These are phyloP conservation scores for Medicago lupulina DNA, from an alignment of 306 rosid genomes.

Conservation along the genomic window DNA sequence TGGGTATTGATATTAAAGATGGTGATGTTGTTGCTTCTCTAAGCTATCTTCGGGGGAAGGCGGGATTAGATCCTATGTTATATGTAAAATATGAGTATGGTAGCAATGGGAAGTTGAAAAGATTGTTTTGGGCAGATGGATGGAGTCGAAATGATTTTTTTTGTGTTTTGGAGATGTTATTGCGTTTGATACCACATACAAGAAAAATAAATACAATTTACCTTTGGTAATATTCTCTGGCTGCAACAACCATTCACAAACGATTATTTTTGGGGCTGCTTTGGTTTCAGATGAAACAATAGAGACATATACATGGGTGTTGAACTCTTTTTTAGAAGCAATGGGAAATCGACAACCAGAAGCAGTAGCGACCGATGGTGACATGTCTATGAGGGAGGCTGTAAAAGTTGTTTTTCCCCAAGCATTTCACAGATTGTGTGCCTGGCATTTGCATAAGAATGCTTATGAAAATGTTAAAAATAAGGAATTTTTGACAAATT, in stretches of 20 bases:
- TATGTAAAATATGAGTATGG: not conserved
- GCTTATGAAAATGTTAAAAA: not conserved
- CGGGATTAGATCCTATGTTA: not conserved
- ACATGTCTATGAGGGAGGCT: not conserved
- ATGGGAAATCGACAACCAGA: not conserved
- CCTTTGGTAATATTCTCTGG: not conserved
- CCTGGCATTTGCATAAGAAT: not conserved
- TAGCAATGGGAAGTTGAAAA: not conserved
- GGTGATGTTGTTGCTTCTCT: slow-evolving; percentile 1
- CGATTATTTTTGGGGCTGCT: not conserved
- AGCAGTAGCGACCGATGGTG: not conserved
- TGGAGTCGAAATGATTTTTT: not conserved
- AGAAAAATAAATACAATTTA: not conserved
- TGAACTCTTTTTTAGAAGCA: not conserved
- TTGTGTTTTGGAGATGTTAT: not conserved
- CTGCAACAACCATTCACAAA: not conserved
- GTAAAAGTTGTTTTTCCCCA: not conserved
- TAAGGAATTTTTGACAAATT: not conserved
- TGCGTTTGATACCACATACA: not conserved
- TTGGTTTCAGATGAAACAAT: not conserved
- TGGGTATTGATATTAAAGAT: not conserved
- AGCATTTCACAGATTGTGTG: not conserved
- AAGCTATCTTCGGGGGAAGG: not conserved
- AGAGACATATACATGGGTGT: not conserved
- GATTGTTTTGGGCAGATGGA: not conserved